A percentile compares a stretch with the other conserved stretches of the same genome.
Evolutionary conservation across 768 basidiomycete species (phyloP).

Genomic region (Hemileccinum impolitum): DNA sequence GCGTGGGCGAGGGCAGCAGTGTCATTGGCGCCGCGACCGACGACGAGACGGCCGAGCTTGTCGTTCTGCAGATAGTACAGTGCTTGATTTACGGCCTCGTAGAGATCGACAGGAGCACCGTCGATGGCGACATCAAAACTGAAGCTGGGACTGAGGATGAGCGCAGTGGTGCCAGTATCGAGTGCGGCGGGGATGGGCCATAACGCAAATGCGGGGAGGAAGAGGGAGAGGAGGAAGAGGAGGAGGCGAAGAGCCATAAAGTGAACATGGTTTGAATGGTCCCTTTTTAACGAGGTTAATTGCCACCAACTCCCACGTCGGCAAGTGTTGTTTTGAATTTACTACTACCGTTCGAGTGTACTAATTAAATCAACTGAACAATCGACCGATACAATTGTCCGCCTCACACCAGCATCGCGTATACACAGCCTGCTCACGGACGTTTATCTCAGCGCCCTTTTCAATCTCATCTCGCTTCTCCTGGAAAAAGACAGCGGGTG

Average conservation of each 20-base stretch:
- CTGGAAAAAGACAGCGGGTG: conserved; percentile 4
- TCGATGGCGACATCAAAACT: conserved; percentile 24
- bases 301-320: too few relatives aligned
- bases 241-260: neutral
- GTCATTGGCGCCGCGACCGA: conserved; percentile 38
- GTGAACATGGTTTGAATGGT: too few relatives aligned
- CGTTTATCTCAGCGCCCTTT: neutral
- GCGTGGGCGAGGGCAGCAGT: conserved; percentile 26
- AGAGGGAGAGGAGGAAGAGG: conserved; percentile 12
- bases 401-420: conserved; percentile 51
- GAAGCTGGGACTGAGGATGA: conserved; percentile 28
- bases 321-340: too few relatives aligned
- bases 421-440: conserved; percentile 42
- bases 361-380: conserved; percentile 22
- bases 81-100: conserved; percentile 32
- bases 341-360: too few relatives aligned
- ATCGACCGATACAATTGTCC: conserved; percentile 44
- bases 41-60: conserved; percentile 38
- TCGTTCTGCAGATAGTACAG: conserved; percentile 33
- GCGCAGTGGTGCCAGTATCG: conserved; percentile 23
- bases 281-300: too few relatives aligned
- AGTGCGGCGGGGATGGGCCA: conserved; percentile 34
- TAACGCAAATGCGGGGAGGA: conserved; percentile 11
- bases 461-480: conserved; percentile 23
- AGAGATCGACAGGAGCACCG: conserved; percentile 32